Evolutionary conservation across 495 filamentous ascomycete genomes (phyloP).

Genomic region (Oidiodendron maius): DNA sequence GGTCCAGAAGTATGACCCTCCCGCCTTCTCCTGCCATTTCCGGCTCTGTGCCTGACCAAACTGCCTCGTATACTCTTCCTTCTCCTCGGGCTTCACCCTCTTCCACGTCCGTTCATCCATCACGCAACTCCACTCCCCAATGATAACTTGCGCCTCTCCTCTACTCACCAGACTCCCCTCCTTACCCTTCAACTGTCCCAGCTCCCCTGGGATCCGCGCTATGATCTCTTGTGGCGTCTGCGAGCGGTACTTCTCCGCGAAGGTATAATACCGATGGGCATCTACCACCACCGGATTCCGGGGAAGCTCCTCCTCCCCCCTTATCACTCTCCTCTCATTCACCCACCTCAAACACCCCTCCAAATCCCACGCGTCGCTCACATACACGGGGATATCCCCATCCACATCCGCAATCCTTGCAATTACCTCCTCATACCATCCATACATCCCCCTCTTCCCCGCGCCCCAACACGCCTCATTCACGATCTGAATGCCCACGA

Average conservation of each 20-base stretch:
- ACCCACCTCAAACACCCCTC: conserved; percentile 31
- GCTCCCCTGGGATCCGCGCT: conserved; percentile 27
- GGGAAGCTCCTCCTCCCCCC: too few relatives aligned
- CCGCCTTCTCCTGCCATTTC: conserved; percentile 35
- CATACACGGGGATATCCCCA: conserved; percentile 42
- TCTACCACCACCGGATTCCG: conserved; percentile 44
- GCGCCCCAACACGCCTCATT: conserved; percentile 44
- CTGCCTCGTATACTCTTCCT: conserved; percentile 26
- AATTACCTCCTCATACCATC: conserved; percentile 47
- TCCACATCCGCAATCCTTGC: conserved; percentile 35
- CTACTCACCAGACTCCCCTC: conserved; percentile 35
- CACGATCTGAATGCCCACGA: conserved; percentile 45
- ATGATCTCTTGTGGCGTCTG: conserved; percentile 43
- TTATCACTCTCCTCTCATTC: conserved; percentile 11
- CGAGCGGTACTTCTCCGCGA: conserved; percentile 36
- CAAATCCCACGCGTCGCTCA: conserved; percentile 49
- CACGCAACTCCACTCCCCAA: conserved; percentile 51
- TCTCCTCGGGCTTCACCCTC: conserved; percentile 23
- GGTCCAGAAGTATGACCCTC: conserved; percentile 48
- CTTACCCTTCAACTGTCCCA: conserved; percentile 32
- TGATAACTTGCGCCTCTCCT: conserved; percentile 38
- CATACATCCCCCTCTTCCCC: conserved; percentile 41
- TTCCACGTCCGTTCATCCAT: conserved; percentile 39
- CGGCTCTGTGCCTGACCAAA: conserved; percentile 42
- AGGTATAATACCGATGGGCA: conserved; percentile 51